Evolutionary conservation across 305 asterid species (phyloP).

Genomic region (Andrographis paniculata): DNA sequence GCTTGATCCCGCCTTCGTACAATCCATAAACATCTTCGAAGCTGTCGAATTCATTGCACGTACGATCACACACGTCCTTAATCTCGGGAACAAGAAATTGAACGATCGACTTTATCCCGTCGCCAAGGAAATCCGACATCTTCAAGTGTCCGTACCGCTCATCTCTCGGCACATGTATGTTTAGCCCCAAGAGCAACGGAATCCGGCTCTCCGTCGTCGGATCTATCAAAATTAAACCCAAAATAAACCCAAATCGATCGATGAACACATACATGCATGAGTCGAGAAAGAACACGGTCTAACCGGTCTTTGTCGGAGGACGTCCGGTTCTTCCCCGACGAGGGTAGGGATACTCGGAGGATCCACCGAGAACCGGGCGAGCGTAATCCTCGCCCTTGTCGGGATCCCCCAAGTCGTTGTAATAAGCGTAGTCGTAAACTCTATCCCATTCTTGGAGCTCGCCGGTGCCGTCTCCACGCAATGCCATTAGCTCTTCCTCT

Average conservation of each 20-base stretch:
- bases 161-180: constrained; percentile 47
- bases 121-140: constrained; percentile 42
- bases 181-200: constrained; percentile 29
- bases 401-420: constrained; percentile 61
- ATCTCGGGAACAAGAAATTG: constrained; percentile 36
- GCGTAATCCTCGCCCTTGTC: constrained; percentile 44
- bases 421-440: constrained; percentile 61
- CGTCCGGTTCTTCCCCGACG: constrained; percentile 80
- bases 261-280: too few species aligned
- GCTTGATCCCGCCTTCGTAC: constrained; percentile 42
- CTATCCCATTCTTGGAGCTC: constrained; percentile 64
- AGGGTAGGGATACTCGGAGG: constrained; percentile 63
- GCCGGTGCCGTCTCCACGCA: constrained; percentile 66
- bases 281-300: too few species aligned
- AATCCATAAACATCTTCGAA: constrained; percentile 34
- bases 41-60: constrained; percentile 32
- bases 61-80: constrained; percentile 24
- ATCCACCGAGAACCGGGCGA: constrained; percentile 74
- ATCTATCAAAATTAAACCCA: constrained; percentile 20
- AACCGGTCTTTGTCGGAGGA: constrained; percentile 50
- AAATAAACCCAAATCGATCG: too few species aligned
- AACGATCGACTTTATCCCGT: constrained; percentile 36
- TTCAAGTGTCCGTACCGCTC: constrained; percentile 49
- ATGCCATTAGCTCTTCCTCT: constrained; percentile 36
- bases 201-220: constrained; percentile 39